phyloP scores from a whole-genome alignment of 495 filamentous ascomycete genomes.

The Thermothielavioides terrestris region DNA sequence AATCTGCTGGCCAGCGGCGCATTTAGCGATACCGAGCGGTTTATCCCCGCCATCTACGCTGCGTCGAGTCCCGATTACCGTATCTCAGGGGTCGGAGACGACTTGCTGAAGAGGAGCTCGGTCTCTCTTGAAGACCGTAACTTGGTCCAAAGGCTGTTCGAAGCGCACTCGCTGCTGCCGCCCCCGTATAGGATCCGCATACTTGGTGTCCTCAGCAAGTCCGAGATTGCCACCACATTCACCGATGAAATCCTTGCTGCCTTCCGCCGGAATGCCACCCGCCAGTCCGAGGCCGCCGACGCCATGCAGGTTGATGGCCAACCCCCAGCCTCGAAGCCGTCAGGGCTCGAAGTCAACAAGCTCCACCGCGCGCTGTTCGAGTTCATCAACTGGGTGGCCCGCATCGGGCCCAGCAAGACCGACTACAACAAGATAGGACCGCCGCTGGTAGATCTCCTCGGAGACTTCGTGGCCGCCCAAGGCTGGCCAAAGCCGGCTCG shows the following conservation, averaged over 20 bases:
- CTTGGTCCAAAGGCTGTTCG: slow-evolving; percentile 56
- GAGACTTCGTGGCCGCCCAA: slow-evolving; percentile 66
- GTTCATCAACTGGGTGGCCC: slow-evolving; percentile 80
- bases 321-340: slow-evolving; percentile 1
- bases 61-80: slow-evolving; percentile 73
- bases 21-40: slow-evolving; percentile 69
- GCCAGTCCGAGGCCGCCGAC: slow-evolving; percentile 18
- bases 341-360: slow-evolving; percentile 28
- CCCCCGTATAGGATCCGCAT: slow-evolving; percentile 67
- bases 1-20: slow-evolving; percentile 74
- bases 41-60: slow-evolving; percentile 75
- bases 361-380: slow-evolving; percentile 77
- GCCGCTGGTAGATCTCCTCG: slow-evolving; percentile 60
- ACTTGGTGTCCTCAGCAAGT: slow-evolving; percentile 67
- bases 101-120: slow-evolving; percentile 67
- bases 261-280: slow-evolving; percentile 5
- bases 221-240: slow-evolving; percentile 54
- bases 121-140: slow-evolving; percentile 62
- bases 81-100: slow-evolving; percentile 71
- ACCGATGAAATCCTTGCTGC: slow-evolving; percentile 47
- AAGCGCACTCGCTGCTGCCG: slow-evolving; percentile 61
- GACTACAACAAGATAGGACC: slow-evolving; percentile 50
- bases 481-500: slow-evolving; percentile 66
- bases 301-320: slow-evolving; percentile 28
- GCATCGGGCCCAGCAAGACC: slow-evolving; percentile 55